These are phyloP conservation scores for Russula sp. DNA, from an alignment of 768 basidiomycete genomes.

Conservation along the genomic window DNA sequence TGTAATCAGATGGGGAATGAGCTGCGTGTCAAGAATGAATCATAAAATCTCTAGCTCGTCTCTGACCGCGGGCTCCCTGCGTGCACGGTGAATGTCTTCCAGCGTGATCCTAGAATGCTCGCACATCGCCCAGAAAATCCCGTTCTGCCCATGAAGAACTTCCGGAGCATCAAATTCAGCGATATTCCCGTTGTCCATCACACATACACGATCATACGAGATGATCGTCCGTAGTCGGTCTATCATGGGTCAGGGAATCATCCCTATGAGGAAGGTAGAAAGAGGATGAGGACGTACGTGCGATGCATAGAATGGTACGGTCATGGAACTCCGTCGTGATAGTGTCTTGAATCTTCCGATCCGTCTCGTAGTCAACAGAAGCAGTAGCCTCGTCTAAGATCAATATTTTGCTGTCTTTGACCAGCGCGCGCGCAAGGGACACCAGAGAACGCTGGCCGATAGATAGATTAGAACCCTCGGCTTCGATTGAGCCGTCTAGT, in stretches of 20 bases:
- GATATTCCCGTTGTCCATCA: slow-evolving; percentile 77
- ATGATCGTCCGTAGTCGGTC: slow-evolving; percentile 88
- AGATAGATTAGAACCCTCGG: slow-evolving; percentile 81
- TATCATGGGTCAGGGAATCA: slow-evolving; percentile 28
- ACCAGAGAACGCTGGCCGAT: slow-evolving; percentile 82
- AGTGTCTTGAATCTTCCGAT: slow-evolving; percentile 87
- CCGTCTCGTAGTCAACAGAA: slow-evolving; percentile 88
- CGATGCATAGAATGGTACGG: slow-evolving; percentile 83
- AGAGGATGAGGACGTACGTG: slow-evolving; percentile 58
- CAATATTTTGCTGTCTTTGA: slow-evolving; percentile 79
- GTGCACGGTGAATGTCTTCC: slow-evolving; percentile 57
- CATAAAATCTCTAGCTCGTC: slow-evolving; percentile 9
- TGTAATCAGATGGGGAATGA: too few relatives aligned
- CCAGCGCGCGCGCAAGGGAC: slow-evolving; percentile 84
- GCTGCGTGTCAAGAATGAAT: too few relatives aligned
- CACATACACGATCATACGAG: slow-evolving; percentile 84
- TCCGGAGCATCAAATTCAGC: slow-evolving; percentile 84
- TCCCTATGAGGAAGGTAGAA: too few relatives aligned
- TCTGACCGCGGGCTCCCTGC: slow-evolving; percentile 30
- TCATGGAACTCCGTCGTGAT: slow-evolving; percentile 81
- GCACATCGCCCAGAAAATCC: slow-evolving; percentile 86
- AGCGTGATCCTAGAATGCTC: slow-evolving; percentile 73
- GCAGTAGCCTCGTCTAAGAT: slow-evolving; percentile 92
- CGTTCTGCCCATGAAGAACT: slow-evolving; percentile 54
- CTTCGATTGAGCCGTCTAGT: slow-evolving; percentile 79